A percentile compares a stretch with the other conserved stretches of the same genome.
Conservation (phyloP, 2,329 filamentous ascomycete genomes). For the Chalara sp. region DNA sequence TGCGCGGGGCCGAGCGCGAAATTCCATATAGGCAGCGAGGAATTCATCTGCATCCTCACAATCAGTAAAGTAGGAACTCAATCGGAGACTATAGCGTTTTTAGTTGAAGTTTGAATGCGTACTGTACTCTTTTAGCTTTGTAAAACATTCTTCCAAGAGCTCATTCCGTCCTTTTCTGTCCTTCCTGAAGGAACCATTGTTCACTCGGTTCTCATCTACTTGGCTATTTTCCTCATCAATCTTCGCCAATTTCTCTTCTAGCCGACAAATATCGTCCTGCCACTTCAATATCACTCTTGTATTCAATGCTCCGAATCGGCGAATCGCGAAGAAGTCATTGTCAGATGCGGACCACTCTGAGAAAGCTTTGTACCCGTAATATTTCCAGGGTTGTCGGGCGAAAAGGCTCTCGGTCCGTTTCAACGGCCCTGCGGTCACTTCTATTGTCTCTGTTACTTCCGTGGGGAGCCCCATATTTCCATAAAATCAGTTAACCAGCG, state of each 20-base stretch:
- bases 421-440: too few species aligned
- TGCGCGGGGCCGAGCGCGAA: background rate
- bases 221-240: background rate
- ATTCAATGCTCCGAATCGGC: background rate
- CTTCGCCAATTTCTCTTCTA: background rate
- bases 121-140: background rate
- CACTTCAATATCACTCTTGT: background rate
- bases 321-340: background rate
- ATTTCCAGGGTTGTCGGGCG: too few species aligned
- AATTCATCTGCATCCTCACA: slow-evolving; percentile 2
- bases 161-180: background rate
- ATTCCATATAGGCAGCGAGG: background rate
- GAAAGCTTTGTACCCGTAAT: too few species aligned
- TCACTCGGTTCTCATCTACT: background rate
- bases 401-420: too few species aligned
- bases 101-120: background rate
- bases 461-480: too few species aligned
- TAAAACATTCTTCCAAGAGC: background rate
- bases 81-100: too few species aligned
- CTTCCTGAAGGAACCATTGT: background rate
- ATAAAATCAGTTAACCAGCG: too few species aligned
- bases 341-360: too few species aligned
- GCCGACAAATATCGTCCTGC: background rate
- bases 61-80: too few species aligned
- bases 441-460: too few species aligned